phyloP scores from a whole-genome alignment of 305 asterid species.

The Fraxinus paxiana region DNA sequence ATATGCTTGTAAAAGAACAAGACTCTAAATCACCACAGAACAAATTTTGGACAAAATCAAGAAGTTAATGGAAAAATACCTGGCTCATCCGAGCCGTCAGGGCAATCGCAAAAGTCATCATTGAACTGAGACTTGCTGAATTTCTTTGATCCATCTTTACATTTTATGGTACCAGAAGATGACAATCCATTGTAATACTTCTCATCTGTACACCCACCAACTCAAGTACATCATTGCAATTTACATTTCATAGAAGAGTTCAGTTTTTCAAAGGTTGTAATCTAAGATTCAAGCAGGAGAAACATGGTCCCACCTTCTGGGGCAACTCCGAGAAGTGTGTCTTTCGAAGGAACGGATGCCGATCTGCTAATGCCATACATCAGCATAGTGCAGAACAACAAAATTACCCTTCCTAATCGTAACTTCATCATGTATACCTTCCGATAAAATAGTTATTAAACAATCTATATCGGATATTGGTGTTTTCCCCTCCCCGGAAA shows the following conservation, averaged over 20 bases:
- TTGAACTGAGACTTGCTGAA: conserved; percentile 66
- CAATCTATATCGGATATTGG: not conserved
- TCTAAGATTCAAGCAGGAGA: not conserved
- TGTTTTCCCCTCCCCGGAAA: not conserved
- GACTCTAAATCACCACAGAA: not conserved
- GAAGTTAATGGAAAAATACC: conserved; percentile 36
- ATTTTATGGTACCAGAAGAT: conserved; percentile 51
- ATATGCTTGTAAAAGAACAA: not conserved
- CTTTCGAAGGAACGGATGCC: conserved; percentile 23
- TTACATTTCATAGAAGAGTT: not conserved
- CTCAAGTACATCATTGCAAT: not conserved
- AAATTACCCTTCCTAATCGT: conserved; percentile 14
- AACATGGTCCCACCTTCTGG: conserved; percentile 37
- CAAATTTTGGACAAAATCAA: not conserved
- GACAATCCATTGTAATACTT: conserved; percentile 49
- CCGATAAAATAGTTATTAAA: not conserved
- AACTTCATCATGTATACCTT: conserved; percentile 26
- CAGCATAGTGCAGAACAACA: conserved; percentile 27
- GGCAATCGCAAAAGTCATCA: conserved; percentile 92
- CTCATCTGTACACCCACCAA: conserved; percentile 50
- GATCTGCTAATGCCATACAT: conserved; percentile 34
- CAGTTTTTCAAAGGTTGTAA: not conserved
- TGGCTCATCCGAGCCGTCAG: conserved; percentile 93
- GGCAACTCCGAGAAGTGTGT: conserved; percentile 39
- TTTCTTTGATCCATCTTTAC: conserved; percentile 76